These are phyloP conservation scores for Haplosporangium sp. DNA, from an alignment of 371 early-diverging fungal genomes.

Conservation along the genomic window DNA sequence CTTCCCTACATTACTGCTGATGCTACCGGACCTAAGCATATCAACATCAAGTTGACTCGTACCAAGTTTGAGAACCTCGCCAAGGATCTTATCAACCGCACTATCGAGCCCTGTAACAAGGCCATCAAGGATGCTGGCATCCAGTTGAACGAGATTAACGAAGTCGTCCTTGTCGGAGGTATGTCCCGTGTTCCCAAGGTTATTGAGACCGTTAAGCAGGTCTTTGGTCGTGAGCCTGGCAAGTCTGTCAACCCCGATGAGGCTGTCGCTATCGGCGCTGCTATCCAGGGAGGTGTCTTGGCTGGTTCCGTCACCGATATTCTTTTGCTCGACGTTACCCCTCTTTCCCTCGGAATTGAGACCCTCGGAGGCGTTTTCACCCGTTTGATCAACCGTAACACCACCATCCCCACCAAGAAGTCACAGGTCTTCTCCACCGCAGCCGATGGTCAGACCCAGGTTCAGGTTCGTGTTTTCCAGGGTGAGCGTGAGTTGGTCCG, in stretches of 20 bases:
- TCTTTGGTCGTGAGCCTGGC: constrained; percentile 94
- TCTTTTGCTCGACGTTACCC: constrained; percentile 97
- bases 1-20: constrained; percentile 96
- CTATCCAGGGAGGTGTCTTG: constrained; percentile 98
- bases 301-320: constrained; percentile 96
- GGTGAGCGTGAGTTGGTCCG: constrained; percentile 98
- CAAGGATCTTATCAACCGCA: constrained; percentile 87
- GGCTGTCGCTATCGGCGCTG: constrained; percentile 99
- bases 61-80: constrained; percentile 91
- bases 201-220: constrained; percentile 89
- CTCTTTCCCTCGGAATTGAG: constrained; percentile 98
- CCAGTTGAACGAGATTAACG: constrained; percentile 84
- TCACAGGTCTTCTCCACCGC: constrained; percentile 99
- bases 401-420: constrained; percentile 99
- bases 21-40: constrained; percentile 95
- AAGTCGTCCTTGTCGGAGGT: constrained; percentile 99
- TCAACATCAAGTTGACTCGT: constrained; percentile 93
- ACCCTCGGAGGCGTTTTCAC: constrained; percentile 98
- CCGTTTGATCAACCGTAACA: constrained; percentile 98
- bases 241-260: constrained; percentile 99
- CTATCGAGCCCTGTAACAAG: constrained; percentile 95
- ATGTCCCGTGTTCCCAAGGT: constrained; percentile 99
- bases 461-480: constrained; percentile 98
- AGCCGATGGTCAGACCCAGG: constrained; percentile 98
- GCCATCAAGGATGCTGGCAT: constrained; percentile 98